Evolutionary conservation across 78 protist genomes (phyloP).

Genomic region (Pigoraptor vietnamica): DNA sequence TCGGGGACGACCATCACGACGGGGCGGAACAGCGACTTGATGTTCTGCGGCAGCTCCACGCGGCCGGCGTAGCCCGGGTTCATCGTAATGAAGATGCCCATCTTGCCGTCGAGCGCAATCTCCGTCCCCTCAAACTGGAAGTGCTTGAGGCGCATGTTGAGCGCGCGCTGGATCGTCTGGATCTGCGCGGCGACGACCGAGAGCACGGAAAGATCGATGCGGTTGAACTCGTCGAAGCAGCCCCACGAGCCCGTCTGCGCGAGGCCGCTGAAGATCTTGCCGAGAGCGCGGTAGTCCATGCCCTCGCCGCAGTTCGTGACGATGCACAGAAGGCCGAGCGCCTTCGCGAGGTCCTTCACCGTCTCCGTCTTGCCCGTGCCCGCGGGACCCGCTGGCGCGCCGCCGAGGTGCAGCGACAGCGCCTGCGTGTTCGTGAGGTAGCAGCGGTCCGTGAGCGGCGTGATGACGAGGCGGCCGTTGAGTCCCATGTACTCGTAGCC

Average conservation of each 20-base stretch:
- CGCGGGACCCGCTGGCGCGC: conserved; percentile 94
- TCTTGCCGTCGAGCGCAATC: conserved; percentile 29
- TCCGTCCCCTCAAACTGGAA: conserved; percentile 55
- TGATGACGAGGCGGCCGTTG: conserved; percentile 82
- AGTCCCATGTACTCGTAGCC: conserved; percentile 93
- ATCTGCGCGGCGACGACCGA: conserved; percentile 81
- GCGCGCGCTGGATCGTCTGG: conserved; percentile 64
- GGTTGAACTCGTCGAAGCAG: conserved; percentile 94
- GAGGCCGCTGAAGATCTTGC: conserved; percentile 65
- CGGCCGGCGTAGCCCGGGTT: conserved; percentile 90
- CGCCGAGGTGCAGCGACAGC: conserved; percentile 72
- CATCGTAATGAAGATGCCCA: conserved; percentile 78
- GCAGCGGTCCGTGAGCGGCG: conserved; percentile 90
- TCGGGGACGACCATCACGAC: conserved; percentile 84
- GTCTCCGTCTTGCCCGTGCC: conserved; percentile 97
- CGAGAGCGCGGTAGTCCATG: conserved; percentile 80
- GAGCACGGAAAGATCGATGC: conserved; percentile 77
- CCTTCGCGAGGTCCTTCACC: conserved; percentile 86
- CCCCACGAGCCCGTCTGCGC: conserved; percentile 91
- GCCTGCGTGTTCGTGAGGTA: conserved; percentile 84
- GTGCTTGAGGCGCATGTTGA: background rate
- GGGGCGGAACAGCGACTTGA: conserved; percentile 83
- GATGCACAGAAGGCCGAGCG: conserved; percentile 62
- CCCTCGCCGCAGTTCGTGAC: conserved; percentile 89
- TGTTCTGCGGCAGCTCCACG: conserved; percentile 71